Percentiles rank a stretch among this genome's conserved stretches.
phyloP scores from a whole-genome alignment of 2,329 filamentous ascomycete genomes.

The Trichoderma afroharzianum region DNA sequence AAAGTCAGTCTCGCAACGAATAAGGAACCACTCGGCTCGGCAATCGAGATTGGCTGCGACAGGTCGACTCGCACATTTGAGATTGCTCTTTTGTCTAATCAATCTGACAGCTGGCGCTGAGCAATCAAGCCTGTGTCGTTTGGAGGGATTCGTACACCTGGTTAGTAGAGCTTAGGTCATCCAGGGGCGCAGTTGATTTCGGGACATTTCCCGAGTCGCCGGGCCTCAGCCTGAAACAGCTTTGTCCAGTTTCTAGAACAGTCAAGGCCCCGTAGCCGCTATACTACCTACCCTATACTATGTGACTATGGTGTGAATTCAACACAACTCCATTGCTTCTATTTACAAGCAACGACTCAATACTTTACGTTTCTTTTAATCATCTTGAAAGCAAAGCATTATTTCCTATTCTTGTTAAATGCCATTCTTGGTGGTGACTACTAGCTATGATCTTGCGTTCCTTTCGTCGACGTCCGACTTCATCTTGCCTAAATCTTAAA shows the following conservation, averaged over 20 bases:
- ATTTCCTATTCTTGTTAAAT: background rate
- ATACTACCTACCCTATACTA: background rate
- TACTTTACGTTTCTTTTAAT: background rate
- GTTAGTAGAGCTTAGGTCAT: conserved; percentile 26
- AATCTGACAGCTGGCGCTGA: background rate
- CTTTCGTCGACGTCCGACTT: rapidly evolving
- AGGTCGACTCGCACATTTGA: conserved; percentile 15
- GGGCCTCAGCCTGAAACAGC: background rate
- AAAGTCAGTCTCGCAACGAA: background rate
- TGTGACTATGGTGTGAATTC: background rate
- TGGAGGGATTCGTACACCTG: background rate
- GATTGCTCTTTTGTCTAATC: background rate
- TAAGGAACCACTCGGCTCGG: conserved; percentile 12
- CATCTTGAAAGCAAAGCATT: rapidly evolving
- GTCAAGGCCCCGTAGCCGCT: background rate
- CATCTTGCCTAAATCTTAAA: background rate
- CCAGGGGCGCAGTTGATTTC: conserved; percentile 21
- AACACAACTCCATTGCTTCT: background rate
- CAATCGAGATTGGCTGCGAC: conserved; percentile 8
- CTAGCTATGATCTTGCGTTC: background rate
- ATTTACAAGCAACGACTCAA: background rate
- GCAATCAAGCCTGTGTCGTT: background rate
- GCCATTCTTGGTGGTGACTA: background rate
- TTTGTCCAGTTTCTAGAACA: background rate
- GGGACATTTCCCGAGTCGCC: conserved; percentile 9